phyloP scores from a whole-genome alignment of 1,284 basidiomycete genomes.

The Leccinum laetum region DNA sequence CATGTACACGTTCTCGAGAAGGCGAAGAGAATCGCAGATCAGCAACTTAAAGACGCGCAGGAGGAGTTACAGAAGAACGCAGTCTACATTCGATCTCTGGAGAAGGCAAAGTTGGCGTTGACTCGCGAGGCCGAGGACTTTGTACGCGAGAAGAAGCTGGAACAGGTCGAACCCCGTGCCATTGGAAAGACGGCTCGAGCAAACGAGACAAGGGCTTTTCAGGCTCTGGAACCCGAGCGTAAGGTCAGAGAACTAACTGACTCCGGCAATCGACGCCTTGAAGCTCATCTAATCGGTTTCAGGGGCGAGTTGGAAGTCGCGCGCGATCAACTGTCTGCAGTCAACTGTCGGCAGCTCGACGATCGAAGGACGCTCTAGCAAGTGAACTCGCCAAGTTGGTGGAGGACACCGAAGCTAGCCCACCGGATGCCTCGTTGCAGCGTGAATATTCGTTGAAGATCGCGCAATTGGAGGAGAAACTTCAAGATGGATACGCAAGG shows the following conservation, averaged over 20 bases:
- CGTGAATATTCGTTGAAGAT: slow-evolving; percentile 71
- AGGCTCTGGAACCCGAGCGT: slow-evolving; percentile 64
- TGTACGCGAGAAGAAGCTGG: slow-evolving; percentile 72
- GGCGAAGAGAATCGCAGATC: slow-evolving; percentile 95
- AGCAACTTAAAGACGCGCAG: slow-evolving; percentile 84
- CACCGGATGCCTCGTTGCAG: slow-evolving; percentile 48
- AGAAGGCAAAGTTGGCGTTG: slow-evolving; percentile 78
- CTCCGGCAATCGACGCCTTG: slow-evolving; percentile 54
- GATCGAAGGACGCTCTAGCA: slow-evolving; percentile 71
- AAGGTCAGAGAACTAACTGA: slow-evolving; percentile 68
- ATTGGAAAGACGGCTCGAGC: slow-evolving; percentile 66
- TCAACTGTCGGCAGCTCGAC: slow-evolving; percentile 51
- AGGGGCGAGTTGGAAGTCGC: slow-evolving; percentile 55
- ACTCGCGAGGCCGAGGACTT: slow-evolving; percentile 87
- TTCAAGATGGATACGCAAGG: slow-evolving; percentile 84
- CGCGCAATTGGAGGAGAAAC: slow-evolving; percentile 61
- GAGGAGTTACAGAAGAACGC: slow-evolving; percentile 73
- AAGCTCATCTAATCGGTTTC: slow-evolving; percentile 56
- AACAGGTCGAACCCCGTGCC: slow-evolving; percentile 63
- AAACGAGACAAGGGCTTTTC: slow-evolving; percentile 58
- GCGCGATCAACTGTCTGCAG: slow-evolving; percentile 29
- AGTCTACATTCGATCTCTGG: slow-evolving; percentile 80
- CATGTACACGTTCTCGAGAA: slow-evolving; percentile 98
- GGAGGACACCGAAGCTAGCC: slow-evolving; percentile 49
- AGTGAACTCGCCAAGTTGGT: slow-evolving; percentile 68